A percentile compares a stretch with the other conserved stretches of the same genome.
Evolutionary conservation across 768 basidiomycete genomes (phyloP).

Genomic region (Tricholoma matsutake): DNA sequence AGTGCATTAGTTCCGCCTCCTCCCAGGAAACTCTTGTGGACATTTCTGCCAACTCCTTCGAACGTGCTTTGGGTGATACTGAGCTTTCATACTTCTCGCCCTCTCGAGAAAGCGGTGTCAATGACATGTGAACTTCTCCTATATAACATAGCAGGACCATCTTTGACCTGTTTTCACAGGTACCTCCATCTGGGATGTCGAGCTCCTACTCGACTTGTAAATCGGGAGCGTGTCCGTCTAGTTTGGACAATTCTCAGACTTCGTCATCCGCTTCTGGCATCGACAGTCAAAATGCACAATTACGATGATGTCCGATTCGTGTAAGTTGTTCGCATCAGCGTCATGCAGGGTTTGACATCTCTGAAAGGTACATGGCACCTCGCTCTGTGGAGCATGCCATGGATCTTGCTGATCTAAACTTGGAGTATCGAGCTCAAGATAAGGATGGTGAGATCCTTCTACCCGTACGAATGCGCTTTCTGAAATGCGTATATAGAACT

Average conservation of each 20-base stretch:
- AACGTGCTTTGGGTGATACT: conserved; percentile 67
- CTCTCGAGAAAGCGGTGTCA: conserved; percentile 74
- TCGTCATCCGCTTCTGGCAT: conserved; percentile 71
- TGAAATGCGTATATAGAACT: conserved; percentile 39
- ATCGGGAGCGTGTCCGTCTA: conserved; percentile 44
- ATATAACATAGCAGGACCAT: neutral
- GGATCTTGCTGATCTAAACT: conserved; percentile 39
- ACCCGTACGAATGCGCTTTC: neutral
- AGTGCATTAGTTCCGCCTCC: conserved; percentile 9
- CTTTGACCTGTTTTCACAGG: conserved; percentile 38
- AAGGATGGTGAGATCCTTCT: conserved; percentile 50
- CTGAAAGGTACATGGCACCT: conserved; percentile 46
- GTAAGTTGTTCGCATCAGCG: conserved; percentile 36
- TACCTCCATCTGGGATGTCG: conserved; percentile 74
- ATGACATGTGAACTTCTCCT: conserved; percentile 66
- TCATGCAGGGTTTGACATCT: neutral
- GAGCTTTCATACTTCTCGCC: conserved; percentile 81
- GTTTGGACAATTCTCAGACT: conserved; percentile 73
- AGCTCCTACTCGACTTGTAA: conserved; percentile 42
- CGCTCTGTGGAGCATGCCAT: conserved; percentile 42
- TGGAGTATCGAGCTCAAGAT: conserved; percentile 48
- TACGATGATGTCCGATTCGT: conserved; percentile 67
- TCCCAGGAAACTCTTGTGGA: conserved; percentile 19
- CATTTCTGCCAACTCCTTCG: conserved; percentile 20
- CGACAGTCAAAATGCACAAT: conserved; percentile 53